A percentile compares a stretch with the other conserved stretches of the same genome.
Conservation (phyloP, 1,139 yeast species). For the Candida neerlandica region DNA sequence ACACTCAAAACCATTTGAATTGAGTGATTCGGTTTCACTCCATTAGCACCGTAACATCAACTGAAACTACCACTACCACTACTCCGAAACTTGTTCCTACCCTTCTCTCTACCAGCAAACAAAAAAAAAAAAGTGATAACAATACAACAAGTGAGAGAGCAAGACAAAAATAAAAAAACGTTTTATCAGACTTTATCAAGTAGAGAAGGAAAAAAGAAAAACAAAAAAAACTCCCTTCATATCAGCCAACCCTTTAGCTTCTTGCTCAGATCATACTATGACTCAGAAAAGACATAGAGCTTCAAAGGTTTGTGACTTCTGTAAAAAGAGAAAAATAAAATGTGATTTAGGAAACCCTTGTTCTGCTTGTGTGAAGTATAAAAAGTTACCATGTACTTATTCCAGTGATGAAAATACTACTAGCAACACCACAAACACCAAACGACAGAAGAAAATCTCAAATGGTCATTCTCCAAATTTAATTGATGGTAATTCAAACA, state of each 20-base stretch:
- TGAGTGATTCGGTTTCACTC: no score
- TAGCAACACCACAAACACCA: slow-evolving; percentile 2
- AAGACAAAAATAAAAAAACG: neutral
- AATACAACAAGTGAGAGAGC: neutral
- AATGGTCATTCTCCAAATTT: neutral
- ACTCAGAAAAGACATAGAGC: slow-evolving; percentile 33
- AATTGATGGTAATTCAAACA: neutral
- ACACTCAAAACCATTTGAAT: no score
- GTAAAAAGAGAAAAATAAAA: slow-evolving; percentile 44
- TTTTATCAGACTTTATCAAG: no score
- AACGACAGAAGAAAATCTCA: neutral
- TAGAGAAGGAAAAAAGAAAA: neutral
- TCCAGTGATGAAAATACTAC: slow-evolving; percentile 9
- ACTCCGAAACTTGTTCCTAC: neutral
- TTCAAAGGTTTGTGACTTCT: slow-evolving; percentile 43
- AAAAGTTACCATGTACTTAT: slow-evolving; percentile 30
- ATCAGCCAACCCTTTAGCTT: neutral
- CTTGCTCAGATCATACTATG: slow-evolving; percentile 6
- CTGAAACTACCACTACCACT: neutral
- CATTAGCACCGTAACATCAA: no score
- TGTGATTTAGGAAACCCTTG: slow-evolving; percentile 48
- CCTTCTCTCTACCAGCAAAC: neutral
- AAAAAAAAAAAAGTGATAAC: neutral
- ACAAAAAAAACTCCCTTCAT: neutral
- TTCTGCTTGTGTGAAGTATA: slow-evolving; percentile 41